These are phyloP conservation scores for Akanthomyces dipterigenus DNA, from an alignment of 2,329 filamentous ascomycete genomes.

Conservation along the genomic window DNA sequence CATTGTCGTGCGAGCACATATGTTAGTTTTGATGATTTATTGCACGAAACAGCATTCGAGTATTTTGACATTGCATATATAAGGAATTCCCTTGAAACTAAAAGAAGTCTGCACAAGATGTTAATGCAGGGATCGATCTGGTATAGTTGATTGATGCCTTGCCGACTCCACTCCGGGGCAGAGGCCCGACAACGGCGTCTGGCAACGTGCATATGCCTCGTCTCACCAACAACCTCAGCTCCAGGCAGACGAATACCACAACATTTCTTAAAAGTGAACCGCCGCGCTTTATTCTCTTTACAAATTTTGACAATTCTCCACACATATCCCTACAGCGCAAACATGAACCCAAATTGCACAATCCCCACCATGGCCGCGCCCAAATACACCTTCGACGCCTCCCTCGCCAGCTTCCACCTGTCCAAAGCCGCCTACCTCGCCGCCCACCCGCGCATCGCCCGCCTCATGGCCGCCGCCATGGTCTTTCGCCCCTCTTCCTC, in stretches of 20 bases:
- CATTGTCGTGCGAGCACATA: neutral
- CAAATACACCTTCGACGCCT: constrained; percentile 12
- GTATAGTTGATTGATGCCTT: neutral
- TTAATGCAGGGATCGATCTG: neutral
- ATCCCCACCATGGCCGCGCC: neutral
- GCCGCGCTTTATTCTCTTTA: too few relatives aligned
- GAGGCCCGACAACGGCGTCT: neutral
- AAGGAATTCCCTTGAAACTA: neutral
- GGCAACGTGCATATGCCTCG: neutral
- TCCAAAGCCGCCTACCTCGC: constrained; percentile 12
- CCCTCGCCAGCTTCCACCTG: constrained; percentile 12
- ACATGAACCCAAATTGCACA: neutral
- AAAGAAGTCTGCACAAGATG: too few relatives aligned
- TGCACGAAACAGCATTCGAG: neutral
- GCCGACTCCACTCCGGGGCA: neutral
- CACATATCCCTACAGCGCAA: too few relatives aligned
- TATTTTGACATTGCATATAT: constrained; percentile 9
- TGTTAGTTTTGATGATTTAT: constrained; percentile 10
- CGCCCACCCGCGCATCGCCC: constrained; percentile 14
- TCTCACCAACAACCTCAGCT: constrained; percentile 17
- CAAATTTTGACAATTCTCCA: too few relatives aligned
- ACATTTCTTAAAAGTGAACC: too few relatives aligned
- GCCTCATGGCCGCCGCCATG: constrained; percentile 17
- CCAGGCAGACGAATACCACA: neutral
- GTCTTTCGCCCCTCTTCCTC: constrained; percentile 13